phyloP scores from a whole-genome alignment of 768 basidiomycete genomes.

The Psilocybe tampanensis region DNA sequence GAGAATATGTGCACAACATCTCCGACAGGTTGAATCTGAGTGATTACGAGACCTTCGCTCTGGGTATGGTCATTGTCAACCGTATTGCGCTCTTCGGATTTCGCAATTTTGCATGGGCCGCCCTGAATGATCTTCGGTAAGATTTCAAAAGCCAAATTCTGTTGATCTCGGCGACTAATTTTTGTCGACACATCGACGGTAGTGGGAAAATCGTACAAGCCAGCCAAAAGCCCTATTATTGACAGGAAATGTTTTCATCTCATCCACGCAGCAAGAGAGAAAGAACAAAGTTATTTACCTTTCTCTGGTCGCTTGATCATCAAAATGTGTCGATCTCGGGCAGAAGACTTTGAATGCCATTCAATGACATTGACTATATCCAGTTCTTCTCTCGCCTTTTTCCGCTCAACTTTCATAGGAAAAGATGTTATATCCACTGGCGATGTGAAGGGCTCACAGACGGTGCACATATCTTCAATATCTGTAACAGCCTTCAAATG shows the following conservation, averaged over 20 bases:
- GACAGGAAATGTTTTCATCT: conserved; percentile 5
- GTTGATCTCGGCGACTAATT: conserved; percentile 40
- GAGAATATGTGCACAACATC: conserved; percentile 85
- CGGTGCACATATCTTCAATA: conserved; percentile 75
- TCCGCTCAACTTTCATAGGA: conserved; percentile 85
- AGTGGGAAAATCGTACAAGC: conserved; percentile 87
- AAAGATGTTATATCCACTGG: conserved; percentile 62
- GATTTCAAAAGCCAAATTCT: conserved; percentile 36
- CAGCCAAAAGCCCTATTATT: conserved; percentile 79
- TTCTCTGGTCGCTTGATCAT: conserved; percentile 82
- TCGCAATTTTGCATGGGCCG: conserved; percentile 2
- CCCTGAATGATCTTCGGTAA: conserved; percentile 41
- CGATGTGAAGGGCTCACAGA: conserved; percentile 62
- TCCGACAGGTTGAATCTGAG: conserved; percentile 52
- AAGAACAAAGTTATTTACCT: conserved; percentile 47
- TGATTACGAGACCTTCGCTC: conserved; percentile 31
- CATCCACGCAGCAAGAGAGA: conserved; percentile 9
- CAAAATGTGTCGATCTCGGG: conserved; percentile 61
- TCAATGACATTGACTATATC: conserved; percentile 88
- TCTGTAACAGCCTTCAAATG: conserved; percentile 41
- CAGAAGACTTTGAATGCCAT: conserved; percentile 50
- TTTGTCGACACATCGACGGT: conserved; percentile 51
- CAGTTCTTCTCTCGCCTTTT: conserved; percentile 82
- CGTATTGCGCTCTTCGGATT: not conserved
- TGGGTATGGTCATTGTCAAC: conserved; percentile 9